These are phyloP conservation scores for Misopates orontium DNA, from an alignment of 257 asterid species.

Conservation along the genomic window DNA sequence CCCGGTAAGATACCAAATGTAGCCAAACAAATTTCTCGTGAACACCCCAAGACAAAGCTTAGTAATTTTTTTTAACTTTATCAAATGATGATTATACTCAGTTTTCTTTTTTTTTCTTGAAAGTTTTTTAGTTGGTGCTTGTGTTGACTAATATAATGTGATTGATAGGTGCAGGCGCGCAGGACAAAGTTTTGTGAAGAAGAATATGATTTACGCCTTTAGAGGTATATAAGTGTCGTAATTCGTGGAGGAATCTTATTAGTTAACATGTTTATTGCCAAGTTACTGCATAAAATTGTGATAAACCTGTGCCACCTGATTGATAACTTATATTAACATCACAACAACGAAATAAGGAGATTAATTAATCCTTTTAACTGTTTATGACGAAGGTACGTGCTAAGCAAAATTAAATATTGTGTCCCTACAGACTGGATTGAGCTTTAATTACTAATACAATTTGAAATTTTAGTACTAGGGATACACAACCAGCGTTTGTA, in stretches of 20 bases:
- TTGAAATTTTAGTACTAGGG: no score
- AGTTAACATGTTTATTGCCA: background rate
- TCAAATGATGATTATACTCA: background rate
- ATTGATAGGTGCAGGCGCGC: no score
- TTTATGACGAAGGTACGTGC: background rate
- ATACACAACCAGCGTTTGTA: conserved; percentile 18
- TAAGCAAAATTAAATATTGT: background rate
- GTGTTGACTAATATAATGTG: background rate
- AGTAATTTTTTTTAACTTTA: no score
- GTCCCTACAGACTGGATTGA: no score
- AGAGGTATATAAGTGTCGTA: background rate
- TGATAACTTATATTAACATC: background rate
- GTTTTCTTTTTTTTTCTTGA: no score
- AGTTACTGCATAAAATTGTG: background rate
- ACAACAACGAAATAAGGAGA: background rate
- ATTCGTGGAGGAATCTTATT: conserved; percentile 21
- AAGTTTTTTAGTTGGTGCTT: no score
- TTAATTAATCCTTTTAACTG: background rate
- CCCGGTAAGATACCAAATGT: no score
- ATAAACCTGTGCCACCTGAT: background rate
- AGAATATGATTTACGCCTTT: background rate
- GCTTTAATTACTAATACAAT: no score
- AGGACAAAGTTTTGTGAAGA: background rate
- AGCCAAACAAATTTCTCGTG: no score
- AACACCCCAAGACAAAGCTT: no score